Conservation (phyloP, 202 grass and related monocot genomes). For the Digitaria exilis region DNA sequence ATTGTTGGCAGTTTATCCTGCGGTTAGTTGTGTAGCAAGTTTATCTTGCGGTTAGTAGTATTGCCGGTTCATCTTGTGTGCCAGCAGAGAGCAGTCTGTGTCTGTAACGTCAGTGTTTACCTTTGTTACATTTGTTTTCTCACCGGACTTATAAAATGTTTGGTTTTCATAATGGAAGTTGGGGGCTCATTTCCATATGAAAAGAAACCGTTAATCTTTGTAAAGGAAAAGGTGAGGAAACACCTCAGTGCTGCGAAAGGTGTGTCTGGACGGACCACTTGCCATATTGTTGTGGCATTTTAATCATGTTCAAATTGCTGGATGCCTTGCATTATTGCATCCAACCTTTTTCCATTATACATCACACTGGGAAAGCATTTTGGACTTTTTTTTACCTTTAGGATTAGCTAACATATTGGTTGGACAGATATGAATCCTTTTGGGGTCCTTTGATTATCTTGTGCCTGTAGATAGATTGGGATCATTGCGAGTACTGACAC, state of each 20-base stretch:
- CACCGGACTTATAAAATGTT: not conserved
- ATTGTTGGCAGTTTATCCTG: too few species aligned
- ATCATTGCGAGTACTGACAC: not conserved
- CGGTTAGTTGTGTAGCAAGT: too few species aligned
- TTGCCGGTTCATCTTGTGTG: too few species aligned
- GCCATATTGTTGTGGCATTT: not conserved
- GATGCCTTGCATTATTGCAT: constrained; percentile 12
- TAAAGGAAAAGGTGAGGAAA: not conserved
- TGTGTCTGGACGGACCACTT: constrained; percentile 4
- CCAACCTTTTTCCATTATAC: constrained; percentile 16
- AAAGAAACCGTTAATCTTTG: not conserved
- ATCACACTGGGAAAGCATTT: constrained; percentile 20
- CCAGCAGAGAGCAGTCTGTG: not conserved
- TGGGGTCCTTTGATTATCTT: constrained; percentile 1
- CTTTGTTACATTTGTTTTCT: too few species aligned
- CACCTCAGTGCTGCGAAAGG: not conserved
- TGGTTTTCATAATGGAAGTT: not conserved
- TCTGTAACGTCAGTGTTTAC: not conserved
- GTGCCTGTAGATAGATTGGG: not conserved
- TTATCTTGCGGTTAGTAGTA: too few species aligned
- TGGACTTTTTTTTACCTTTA: not conserved
- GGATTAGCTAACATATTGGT: not conserved
- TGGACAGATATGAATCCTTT: not conserved
- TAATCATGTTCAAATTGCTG: constrained; percentile 29
- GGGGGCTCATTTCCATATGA: not conserved